These are phyloP conservation scores for Pseudopyricularia cyperi DNA, from an alignment of 2,329 filamentous ascomycete genomes.

Conservation along the genomic window DNA sequence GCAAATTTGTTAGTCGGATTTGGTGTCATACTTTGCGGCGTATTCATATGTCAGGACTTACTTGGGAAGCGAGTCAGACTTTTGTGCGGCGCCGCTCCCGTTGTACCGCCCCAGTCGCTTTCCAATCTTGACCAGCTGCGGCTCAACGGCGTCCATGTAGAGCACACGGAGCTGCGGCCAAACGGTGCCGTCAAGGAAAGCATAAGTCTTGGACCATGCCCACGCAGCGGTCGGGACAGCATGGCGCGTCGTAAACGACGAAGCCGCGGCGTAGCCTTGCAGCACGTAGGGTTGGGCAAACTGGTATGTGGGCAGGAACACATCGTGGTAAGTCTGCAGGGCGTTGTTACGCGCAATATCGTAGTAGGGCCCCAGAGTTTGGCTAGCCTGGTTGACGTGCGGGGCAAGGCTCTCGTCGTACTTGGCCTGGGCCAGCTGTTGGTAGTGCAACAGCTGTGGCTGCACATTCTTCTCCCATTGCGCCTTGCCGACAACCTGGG, in stretches of 20 bases:
- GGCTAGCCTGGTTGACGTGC: slow-evolving; percentile 50
- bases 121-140: slow-evolving; percentile 83
- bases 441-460: slow-evolving; percentile 58
- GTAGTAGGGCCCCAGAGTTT: slow-evolving; percentile 58
- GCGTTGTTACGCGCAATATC: slow-evolving; percentile 48
- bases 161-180: slow-evolving; percentile 72
- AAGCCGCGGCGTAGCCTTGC: slow-evolving; percentile 53
- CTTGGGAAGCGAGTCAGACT: slow-evolving; percentile 9
- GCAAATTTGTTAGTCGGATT: background rate
- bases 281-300: slow-evolving; percentile 61
- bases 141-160: slow-evolving; percentile 87
- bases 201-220: slow-evolving; percentile 54
- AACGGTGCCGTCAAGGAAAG: slow-evolving; percentile 62
- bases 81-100: slow-evolving; percentile 22
- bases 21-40: background rate
- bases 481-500: slow-evolving; percentile 48
- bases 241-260: slow-evolving; percentile 54
- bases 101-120: slow-evolving; percentile 73
- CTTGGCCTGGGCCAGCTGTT: slow-evolving; percentile 43
- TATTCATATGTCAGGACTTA: slow-evolving; percentile 4
- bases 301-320: slow-evolving; percentile 64
- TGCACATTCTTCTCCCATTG: slow-evolving; percentile 72
- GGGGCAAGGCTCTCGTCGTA: slow-evolving; percentile 65
- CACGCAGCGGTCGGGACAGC: slow-evolving; percentile 60
- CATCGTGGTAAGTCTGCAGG: slow-evolving; percentile 55